Conservation (phyloP, 495 filamentous ascomycete genomes). For the Penicillium goetzii region DNA sequence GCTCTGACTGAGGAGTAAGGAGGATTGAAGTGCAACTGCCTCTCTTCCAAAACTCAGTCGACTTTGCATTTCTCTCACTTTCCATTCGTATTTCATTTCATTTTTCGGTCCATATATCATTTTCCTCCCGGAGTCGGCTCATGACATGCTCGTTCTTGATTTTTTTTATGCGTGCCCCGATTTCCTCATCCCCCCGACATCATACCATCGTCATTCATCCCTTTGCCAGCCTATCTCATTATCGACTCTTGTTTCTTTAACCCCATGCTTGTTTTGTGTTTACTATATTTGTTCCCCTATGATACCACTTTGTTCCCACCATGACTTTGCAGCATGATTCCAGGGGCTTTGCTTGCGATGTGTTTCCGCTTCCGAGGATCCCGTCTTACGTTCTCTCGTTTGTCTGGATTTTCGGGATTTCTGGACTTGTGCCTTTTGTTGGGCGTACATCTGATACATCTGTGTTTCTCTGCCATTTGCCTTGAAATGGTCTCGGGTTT, state of each 20-base stretch:
- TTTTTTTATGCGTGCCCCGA: constrained; percentile 10
- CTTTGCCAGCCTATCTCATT: background rate
- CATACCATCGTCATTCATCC: background rate
- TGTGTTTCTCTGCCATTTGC: constrained; percentile 29
- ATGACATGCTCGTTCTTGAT: constrained; percentile 18
- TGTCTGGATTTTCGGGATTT: constrained; percentile 11
- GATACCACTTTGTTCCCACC: constrained; percentile 54
- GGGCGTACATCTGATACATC: constrained; percentile 28
- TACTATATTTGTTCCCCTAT: constrained; percentile 26
- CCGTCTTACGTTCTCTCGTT: constrained; percentile 8
- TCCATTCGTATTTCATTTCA: constrained; percentile 16
- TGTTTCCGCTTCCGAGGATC: constrained; percentile 26
- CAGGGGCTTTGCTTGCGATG: constrained; percentile 40
- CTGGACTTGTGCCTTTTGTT: constrained; percentile 25
- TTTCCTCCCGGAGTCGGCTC: constrained; percentile 18
- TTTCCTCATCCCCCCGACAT: constrained; percentile 17
- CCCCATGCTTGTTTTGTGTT: constrained; percentile 10
- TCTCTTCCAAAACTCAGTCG: background rate
- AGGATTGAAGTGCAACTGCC: background rate
- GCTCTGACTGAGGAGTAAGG: constrained; percentile 78
- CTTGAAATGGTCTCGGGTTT: constrained; percentile 23
- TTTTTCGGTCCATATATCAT: constrained; percentile 12
- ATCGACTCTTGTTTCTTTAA: background rate
- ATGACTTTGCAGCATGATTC: constrained; percentile 50
- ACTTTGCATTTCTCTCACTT: constrained; percentile 10